Evolutionary conservation across 2,329 filamentous ascomycete species (phyloP).

Genomic region (Diaporthe sp.): DNA sequence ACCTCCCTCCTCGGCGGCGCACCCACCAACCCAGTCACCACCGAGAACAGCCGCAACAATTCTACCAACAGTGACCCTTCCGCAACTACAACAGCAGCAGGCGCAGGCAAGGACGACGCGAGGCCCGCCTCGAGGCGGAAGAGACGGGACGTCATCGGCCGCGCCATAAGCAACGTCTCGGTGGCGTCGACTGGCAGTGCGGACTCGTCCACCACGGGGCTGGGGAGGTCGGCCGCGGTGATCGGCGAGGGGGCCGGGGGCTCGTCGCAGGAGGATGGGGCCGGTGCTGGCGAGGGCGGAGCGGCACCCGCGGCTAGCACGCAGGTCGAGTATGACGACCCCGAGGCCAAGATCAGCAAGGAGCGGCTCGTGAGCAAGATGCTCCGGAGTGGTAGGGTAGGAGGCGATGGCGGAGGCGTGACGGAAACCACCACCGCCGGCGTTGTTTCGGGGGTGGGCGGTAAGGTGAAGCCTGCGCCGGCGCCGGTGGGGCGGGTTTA

Average conservation of each 20-base stretch:
- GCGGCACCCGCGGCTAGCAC: conserved; percentile 56
- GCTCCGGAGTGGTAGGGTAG: conserved; percentile 41
- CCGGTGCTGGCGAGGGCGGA: conserved; percentile 33
- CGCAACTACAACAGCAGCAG: conserved; percentile 33
- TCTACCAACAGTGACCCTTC: conserved; percentile 8
- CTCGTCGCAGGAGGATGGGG: conserved; percentile 38
- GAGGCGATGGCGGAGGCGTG: not conserved
- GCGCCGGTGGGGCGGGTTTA: not conserved
- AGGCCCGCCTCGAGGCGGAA: conserved; percentile 44
- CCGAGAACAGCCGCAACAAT: conserved; percentile 3
- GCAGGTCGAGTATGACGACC: conserved; percentile 67
- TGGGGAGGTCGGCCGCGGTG: conserved; percentile 32
- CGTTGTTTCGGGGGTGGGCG: not conserved
- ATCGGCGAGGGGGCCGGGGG: conserved; percentile 38
- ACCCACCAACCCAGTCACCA: conserved; percentile 31
- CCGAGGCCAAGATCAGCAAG: conserved; percentile 59
- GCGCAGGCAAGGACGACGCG: conserved; percentile 33
- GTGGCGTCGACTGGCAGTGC: conserved; percentile 61
- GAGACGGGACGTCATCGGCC: conserved; percentile 67
- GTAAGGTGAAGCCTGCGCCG: conserved; percentile 15
- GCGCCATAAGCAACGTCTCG: conserved; percentile 70
- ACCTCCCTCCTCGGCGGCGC: conserved; percentile 55
- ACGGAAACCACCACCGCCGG: not conserved
- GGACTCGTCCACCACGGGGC: conserved; percentile 49
- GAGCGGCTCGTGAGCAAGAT: conserved; percentile 60